Conservation (phyloP, 306 rosid genomes). For the Spatholobus suberectus region DNA sequence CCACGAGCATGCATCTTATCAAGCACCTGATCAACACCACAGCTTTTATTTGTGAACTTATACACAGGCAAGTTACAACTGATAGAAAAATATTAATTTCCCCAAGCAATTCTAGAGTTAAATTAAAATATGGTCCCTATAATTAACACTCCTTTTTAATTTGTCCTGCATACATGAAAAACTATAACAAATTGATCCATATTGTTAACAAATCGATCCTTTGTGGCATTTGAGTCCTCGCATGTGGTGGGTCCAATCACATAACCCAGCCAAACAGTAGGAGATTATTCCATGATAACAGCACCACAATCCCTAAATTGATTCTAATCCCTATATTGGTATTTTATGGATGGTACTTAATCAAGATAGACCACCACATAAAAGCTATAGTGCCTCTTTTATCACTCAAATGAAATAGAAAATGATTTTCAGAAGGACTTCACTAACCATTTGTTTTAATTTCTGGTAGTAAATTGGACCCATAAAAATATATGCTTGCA, state of each 20-base stretch:
- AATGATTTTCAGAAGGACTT: not conserved
- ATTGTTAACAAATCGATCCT: not conserved
- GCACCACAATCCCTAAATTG: too few relatives aligned
- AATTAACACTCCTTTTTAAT: not conserved
- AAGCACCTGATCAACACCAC: slow-evolving; percentile 65
- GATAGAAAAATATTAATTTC: not conserved
- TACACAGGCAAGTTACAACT: not conserved
- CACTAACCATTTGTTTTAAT: slow-evolving; percentile 91
- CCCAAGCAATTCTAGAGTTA: not conserved
- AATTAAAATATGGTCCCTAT: not conserved
- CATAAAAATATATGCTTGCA: slow-evolving; percentile 98
- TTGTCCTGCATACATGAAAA: not conserved
- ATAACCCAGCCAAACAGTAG: not conserved
- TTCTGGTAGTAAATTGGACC: slow-evolving; percentile 99
- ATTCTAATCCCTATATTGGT: too few relatives aligned
- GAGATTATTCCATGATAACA: too few relatives aligned
- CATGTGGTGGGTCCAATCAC: not conserved
- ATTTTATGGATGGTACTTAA: not conserved
- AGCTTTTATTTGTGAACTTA: slow-evolving; percentile 21
- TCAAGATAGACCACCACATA: too few relatives aligned
- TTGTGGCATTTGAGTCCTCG: not conserved
- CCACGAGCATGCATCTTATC: slow-evolving; percentile 99
- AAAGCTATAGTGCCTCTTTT: too few relatives aligned
- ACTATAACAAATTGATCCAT: not conserved
- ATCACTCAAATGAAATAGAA: too few relatives aligned